These are phyloP conservation scores for Candida berthetii DNA, from an alignment of 805 yeast species.

Conservation along the genomic window DNA sequence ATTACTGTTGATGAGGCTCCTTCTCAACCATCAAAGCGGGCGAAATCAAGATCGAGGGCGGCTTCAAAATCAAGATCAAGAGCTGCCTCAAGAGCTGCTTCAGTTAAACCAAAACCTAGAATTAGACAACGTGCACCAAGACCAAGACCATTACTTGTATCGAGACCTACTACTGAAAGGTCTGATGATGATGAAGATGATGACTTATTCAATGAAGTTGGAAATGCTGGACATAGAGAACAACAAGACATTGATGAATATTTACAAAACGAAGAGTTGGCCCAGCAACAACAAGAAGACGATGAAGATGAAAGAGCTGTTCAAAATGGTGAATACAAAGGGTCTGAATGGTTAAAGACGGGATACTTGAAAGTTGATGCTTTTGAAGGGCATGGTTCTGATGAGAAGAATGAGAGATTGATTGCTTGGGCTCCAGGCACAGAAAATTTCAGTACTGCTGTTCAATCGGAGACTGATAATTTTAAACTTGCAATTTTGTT, in stretches of 20 bases:
- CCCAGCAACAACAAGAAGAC: constrained; percentile 15
- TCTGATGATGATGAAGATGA: neutral
- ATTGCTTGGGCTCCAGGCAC: constrained; percentile 65
- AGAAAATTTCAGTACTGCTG: constrained; percentile 36
- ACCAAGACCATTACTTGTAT: no score
- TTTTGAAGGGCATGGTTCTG: constrained; percentile 43
- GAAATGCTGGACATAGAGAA: neutral
- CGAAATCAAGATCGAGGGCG: no score
- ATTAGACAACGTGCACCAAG: constrained; percentile 2
- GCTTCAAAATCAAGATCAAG: constrained; percentile 5
- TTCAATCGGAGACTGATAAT: constrained; percentile 38
- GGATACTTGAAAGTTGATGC: constrained; percentile 41
- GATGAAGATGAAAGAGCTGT: constrained; percentile 15
- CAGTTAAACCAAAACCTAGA: constrained; percentile 7
- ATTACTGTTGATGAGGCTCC: constrained; percentile 31
- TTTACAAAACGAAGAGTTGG: constrained; percentile 4
- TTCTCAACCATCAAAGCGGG: no score
- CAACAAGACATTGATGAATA: constrained; percentile 16
- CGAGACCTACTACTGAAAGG: neutral
- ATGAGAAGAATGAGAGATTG: constrained; percentile 33
- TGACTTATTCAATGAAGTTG: neutral
- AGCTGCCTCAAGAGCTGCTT: constrained; percentile 8
- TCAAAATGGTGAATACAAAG: constrained; percentile 26
- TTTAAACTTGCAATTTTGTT: constrained; percentile 62
- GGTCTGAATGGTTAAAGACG: constrained; percentile 46